Evolutionary conservation across 73 alveolate species (phyloP), one percentile per base, ranked within the genome.

Genomic region (Tetrahymena borealis): DNA sequence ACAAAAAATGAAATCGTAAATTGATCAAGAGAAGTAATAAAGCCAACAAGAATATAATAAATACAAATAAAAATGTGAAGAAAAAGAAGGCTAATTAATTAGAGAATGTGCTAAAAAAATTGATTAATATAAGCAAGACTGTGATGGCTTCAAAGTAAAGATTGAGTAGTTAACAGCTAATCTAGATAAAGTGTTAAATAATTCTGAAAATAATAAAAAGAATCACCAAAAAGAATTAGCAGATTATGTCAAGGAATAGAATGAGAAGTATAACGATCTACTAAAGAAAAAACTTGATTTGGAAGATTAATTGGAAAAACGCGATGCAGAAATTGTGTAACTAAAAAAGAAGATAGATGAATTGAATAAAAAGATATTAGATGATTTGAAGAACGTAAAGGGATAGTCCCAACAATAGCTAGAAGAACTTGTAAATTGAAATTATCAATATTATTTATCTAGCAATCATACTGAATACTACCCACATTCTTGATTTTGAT

Each of bases 161-260:
- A 96, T 96, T 79, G 98, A 97, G 13, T 77, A 93, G 39, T 95
- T 91, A 36, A 37, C 91, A 18, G 77, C 96, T 32, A 91, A 93
- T 39, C 91, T 95, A 32, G 97, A 95, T 39, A 95, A 95, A 77
- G 94, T 93, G 1, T 60, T 93, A 32, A 90, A 94, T 39, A 93
- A 94, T 24, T 95, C 96, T 37, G 99, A 97, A 31, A 98, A 96
- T 42, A 33, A 92, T 33, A 97, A 94, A 40, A 95, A 91, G 39
- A 91, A 91, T 38, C 98, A 97, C 85, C 91, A 95, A 35, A 96
- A 95, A 39, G 98, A 97, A 42, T 91, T 97, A 35, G 99, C 97
- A n/a, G 98, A 96, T 38, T 94, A 95, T 40, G 96, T 95, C 39
- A 93, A 96, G 90, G 98, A 96, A 91, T 93, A 93, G 91, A 97